Percentiles rank a stretch among this genome's conserved stretches.
phyloP scores from a whole-genome alignment of 805 yeast species.

The Yueomyces sp. region DNA sequence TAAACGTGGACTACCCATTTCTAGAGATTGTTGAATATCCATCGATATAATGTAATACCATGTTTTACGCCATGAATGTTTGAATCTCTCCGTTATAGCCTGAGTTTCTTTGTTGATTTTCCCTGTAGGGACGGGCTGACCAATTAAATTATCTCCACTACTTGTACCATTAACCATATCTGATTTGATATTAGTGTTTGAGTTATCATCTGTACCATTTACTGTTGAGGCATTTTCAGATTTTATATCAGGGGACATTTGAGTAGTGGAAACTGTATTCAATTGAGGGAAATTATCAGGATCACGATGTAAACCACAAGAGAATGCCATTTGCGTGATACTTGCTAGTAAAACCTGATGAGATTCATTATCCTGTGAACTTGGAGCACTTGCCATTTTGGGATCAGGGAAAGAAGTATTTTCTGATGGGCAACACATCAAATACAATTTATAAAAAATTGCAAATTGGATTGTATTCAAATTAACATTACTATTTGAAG shows the following conservation, averaged over 20 bases:
- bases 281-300: conserved; percentile 40
- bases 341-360: conserved; percentile 42
- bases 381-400: background rate
- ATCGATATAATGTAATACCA: conserved; percentile 37
- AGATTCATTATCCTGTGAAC: conserved; percentile 39
- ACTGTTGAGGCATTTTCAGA: conserved; percentile 1
- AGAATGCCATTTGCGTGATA: conserved; percentile 51
- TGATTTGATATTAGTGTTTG: background rate
- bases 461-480: conserved; percentile 42
- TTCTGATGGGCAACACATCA: conserved; percentile 40
- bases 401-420: conserved; percentile 4
- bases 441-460: conserved; percentile 41
- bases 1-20: conserved; percentile 29
- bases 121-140: conserved; percentile 1
- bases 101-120: conserved; percentile 8
- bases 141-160: conserved; percentile 2
- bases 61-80: conserved; percentile 43
- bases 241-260: conserved; percentile 3
- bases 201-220: conserved; percentile 1
- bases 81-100: conserved; percentile 23
- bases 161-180: conserved; percentile 1
- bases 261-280: conserved; percentile 15
- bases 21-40: conserved; percentile 31
- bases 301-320: conserved; percentile 57
- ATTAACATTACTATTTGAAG: conserved; percentile 22